These are phyloP conservation scores for Mortierella sp. DNA, from an alignment of 371 early-diverging fungal species.

Conservation along the genomic window DNA sequence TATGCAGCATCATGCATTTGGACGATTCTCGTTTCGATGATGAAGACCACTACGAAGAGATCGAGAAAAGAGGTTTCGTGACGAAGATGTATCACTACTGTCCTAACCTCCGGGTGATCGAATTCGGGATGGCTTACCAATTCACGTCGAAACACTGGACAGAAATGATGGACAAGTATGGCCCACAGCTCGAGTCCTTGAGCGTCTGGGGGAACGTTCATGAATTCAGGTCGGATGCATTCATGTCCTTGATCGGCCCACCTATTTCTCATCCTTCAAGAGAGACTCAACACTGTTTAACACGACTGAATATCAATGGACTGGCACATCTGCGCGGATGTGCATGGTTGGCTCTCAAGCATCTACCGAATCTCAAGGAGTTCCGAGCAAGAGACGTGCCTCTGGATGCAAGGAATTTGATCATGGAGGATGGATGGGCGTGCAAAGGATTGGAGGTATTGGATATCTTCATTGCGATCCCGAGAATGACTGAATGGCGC, in stretches of 20 bases:
- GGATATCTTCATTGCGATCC: constrained; percentile 15
- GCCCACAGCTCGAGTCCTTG: constrained; percentile 14
- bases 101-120: constrained; percentile 14
- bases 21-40: no score
- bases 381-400: constrained; percentile 18
- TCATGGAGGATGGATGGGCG: constrained; percentile 23
- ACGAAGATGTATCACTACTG: constrained; percentile 6
- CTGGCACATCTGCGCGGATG: neutral
- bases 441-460: constrained; percentile 19
- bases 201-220: constrained; percentile 6
- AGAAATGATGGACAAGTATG: constrained; percentile 6
- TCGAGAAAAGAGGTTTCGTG: neutral
- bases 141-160: constrained; percentile 1
- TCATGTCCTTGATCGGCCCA: constrained; percentile 13
- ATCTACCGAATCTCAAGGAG: constrained; percentile 11
- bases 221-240: neutral
- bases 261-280: neutral
- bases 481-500: neutral
- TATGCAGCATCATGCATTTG: no score
- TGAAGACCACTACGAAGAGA: neutral
- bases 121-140: constrained; percentile 16
- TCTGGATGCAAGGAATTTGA: constrained; percentile 15
- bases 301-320: constrained; percentile 23
- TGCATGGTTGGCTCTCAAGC: constrained; percentile 11
- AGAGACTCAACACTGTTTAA: neutral